Percentiles rank a stretch among this genome's conserved stretches.
Conservation (phyloP, 768 basidiomycete species). For the Leucosporidium scottii region DNA sequence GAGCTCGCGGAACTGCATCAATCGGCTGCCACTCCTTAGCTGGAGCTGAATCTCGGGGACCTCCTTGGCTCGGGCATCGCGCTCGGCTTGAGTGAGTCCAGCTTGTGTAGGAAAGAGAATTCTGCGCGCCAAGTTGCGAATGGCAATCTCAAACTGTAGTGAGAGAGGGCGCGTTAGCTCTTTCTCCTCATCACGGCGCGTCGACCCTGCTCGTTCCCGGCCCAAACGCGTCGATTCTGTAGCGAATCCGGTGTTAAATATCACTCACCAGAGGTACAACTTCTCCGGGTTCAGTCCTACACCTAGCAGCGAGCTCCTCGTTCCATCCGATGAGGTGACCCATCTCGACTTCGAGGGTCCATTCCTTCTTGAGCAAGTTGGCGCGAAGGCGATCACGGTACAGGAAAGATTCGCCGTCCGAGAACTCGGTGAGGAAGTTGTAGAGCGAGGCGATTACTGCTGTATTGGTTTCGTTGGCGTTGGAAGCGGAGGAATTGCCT, state of each 20-base stretch:
- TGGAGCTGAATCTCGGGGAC: constrained; percentile 78
- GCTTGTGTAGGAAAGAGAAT: constrained; percentile 66
- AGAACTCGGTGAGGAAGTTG: constrained; percentile 30
- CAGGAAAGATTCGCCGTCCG: constrained; percentile 27
- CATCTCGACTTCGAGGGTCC: constrained; percentile 78
- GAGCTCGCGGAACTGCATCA: constrained; percentile 88
- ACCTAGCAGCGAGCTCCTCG: constrained; percentile 83
- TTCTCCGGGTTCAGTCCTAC: constrained; percentile 84
- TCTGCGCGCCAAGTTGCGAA: constrained; percentile 70
- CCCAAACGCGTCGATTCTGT: not conserved
- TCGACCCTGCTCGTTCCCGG: too few species aligned
- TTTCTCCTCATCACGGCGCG: too few species aligned
- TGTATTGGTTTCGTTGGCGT: constrained; percentile 19
- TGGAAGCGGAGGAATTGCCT: constrained; percentile 9
- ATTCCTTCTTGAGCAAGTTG: constrained; percentile 80
- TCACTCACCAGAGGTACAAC: constrained; percentile 70
- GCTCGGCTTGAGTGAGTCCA: constrained; percentile 40
- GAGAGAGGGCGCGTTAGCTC: not conserved
- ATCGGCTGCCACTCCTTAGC: constrained; percentile 79
- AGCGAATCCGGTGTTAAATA: not conserved
- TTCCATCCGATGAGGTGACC: constrained; percentile 64
- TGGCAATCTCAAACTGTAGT: constrained; percentile 79
- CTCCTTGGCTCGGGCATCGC: constrained; percentile 32
- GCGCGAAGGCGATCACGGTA: constrained; percentile 69
- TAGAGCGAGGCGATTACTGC: constrained; percentile 27